phyloP scores from a whole-genome alignment of 345 rosid genomes.

The Laguncularia racemosa region DNA sequence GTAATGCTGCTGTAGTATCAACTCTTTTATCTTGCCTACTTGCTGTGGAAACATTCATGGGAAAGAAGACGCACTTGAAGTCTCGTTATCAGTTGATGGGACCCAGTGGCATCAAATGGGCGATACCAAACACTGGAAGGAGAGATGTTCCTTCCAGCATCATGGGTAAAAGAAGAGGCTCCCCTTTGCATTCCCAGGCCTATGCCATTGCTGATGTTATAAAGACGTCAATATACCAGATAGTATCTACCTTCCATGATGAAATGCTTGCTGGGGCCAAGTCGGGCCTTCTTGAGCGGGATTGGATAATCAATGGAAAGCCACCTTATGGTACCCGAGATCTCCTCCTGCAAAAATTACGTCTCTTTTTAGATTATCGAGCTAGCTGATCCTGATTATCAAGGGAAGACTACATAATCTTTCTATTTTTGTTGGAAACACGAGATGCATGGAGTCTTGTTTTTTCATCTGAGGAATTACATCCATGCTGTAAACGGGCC shows the following conservation, averaged over 20 bases:
- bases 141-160: slow-evolving; percentile 33
- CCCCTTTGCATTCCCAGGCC: slow-evolving; percentile 44
- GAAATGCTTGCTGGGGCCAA: slow-evolving; percentile 68
- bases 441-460: no score
- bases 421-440: no score
- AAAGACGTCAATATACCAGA: slow-evolving; percentile 58
- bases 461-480: no score
- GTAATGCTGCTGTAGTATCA: slow-evolving; percentile 64
- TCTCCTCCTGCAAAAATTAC: slow-evolving; percentile 61
- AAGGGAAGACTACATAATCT: no score
- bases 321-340: slow-evolving; percentile 61
- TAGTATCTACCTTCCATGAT: slow-evolving; percentile 60
- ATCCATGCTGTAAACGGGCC: no score
- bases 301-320: slow-evolving; percentile 51
- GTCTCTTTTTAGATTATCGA: slow-evolving; percentile 64
- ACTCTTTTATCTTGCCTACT: slow-evolving; percentile 69
- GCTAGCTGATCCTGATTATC: slow-evolving; percentile 29
- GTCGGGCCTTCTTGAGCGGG: slow-evolving; percentile 64
- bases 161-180: slow-evolving; percentile 40
- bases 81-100: slow-evolving; percentile 58
- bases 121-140: slow-evolving; percentile 44
- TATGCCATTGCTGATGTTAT: slow-evolving; percentile 72
- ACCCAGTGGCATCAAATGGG: slow-evolving; percentile 65
- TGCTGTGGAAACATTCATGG: slow-evolving; percentile 77
- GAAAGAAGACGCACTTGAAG: slow-evolving; percentile 70